phyloP scores from a whole-genome alignment of 176 grass and related monocot genomes.

The Ananas comosus region DNA sequence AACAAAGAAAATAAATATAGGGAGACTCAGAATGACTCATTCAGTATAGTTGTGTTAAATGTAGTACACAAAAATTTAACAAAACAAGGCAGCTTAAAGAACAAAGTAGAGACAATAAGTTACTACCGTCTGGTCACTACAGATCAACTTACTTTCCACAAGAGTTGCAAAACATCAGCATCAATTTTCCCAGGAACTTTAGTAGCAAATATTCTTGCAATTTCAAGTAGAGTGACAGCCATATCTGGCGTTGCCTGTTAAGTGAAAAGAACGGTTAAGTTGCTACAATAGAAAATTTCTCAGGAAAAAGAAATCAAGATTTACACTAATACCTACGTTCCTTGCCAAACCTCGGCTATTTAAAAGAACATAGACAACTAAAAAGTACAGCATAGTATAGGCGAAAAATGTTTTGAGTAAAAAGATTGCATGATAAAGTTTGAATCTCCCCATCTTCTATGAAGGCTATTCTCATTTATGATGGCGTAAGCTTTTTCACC shows the following conservation, averaged over 20 bases:
- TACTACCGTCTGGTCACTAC: not conserved
- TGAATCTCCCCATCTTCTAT: no score
- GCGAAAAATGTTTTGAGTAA: no score
- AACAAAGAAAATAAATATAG: no score
- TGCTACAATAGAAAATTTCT: not conserved
- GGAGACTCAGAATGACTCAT: not conserved
- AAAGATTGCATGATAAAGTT: no score
- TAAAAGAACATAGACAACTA: not conserved
- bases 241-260: conserved; percentile 97
- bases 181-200: conserved; percentile 99
- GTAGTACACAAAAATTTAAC: not conserved
- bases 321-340: no score
- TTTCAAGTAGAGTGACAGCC: conserved; percentile 96
- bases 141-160: conserved; percentile 85
- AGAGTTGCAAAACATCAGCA: conserved; percentile 92
- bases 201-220: conserved; percentile 98
- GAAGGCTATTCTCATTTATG: no score
- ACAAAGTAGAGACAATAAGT: not conserved
- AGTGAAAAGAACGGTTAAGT: conserved; percentile 18
- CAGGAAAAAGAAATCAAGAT: not conserved
- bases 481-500: no score
- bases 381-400: no score
- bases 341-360: not conserved
- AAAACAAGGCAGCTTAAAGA: not conserved
- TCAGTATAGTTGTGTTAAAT: not conserved